Base-by-base conservation (phyloP, 2,329 filamentous ascomycete species). In the Fusarium sororula region DNA sequence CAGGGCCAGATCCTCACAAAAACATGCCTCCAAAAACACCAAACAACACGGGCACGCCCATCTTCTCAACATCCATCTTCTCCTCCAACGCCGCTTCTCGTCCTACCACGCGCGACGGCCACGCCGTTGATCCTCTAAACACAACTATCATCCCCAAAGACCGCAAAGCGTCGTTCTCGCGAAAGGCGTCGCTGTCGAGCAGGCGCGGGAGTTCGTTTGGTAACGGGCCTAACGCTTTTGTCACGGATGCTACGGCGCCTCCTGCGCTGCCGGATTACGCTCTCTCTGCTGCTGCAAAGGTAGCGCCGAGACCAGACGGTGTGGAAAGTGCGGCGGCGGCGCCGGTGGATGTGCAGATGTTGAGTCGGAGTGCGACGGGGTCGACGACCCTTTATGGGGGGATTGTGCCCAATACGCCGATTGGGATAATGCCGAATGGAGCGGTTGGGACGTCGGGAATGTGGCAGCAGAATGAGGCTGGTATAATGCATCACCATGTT, bases 401-500 rank as follows among this genome's bases (percentile, higher is more conserved):
- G 20, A 57, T 72, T n/a, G 53, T 65, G 17, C 63, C 73, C 8
- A 73, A 50, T 61, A 67, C 61, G n/a, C 63, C 72, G 17, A 51
- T 55, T 47, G 66, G 56, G 28, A 57, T 51, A 24, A 48, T 70
- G 70, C 61, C 76, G 2, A 65, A 59, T n/a, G 70, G 72, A 4
- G 41, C 77, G 20, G 75, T 75, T n/a, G 71, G 80, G 22, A 56
- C 70, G 13, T 48, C 74, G 28, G 66, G 66, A 13, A 64, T 79
- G 54, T 84, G 81, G 76, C 81, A 84, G 74, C 83, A 83, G 73
- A 84, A 82, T 68, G 88, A 90, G 80, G 82, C 83, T 38, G 82
- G 82, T 22, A 81, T 86, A n/a, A 80, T 89, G 37, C 85, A 90
- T 68, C 87, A 88, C 74, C 90, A 92, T 76, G 89, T 99, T 70